Percentiles rank a stretch among this genome's conserved stretches.
phyloP scores from a whole-genome alignment of 2,329 filamentous ascomycete genomes.

The Ophiostoma populinum region DNA sequence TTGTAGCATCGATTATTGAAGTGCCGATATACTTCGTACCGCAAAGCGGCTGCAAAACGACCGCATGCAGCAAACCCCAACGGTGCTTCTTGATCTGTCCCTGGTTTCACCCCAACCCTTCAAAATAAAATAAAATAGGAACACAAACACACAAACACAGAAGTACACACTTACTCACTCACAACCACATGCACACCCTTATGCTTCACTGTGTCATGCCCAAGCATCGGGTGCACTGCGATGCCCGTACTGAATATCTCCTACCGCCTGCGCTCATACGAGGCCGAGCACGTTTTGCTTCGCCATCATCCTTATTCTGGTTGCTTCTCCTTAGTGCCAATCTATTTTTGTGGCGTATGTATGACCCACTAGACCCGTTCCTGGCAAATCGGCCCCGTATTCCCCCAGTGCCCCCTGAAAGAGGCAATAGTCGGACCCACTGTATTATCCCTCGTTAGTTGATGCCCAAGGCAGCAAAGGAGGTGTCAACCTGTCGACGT shows the following conservation, averaged over 20 bases:
- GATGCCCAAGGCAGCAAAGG: constrained; percentile 10
- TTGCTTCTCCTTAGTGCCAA: constrained; percentile 6
- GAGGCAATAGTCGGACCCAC: constrained; percentile 1
- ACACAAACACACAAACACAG: too few species aligned
- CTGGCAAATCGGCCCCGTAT: neutral
- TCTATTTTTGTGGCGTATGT: constrained; percentile 6
- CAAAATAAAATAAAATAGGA: too few species aligned
- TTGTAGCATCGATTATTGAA: too few species aligned
- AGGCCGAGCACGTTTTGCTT: neutral
- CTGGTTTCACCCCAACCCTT: too few species aligned
- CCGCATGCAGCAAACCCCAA: too few species aligned
- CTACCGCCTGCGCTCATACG: neutral
- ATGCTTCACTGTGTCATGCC: too few species aligned
- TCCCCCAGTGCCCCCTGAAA: neutral
- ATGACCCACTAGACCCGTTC: neutral
- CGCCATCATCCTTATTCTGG: neutral
- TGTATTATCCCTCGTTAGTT: neutral
- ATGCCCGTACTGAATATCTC: neutral
- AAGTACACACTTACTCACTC: too few species aligned
- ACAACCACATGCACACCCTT: too few species aligned
- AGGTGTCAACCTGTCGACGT: constrained; percentile 8
- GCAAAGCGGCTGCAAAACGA: too few species aligned
- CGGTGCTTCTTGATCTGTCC: too few species aligned
- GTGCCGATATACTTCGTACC: too few species aligned
- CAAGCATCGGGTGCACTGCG: neutral